Base-by-base conservation (phyloP, 1,284 basidiomycete genomes). In the Puccinia hordei region DNA sequence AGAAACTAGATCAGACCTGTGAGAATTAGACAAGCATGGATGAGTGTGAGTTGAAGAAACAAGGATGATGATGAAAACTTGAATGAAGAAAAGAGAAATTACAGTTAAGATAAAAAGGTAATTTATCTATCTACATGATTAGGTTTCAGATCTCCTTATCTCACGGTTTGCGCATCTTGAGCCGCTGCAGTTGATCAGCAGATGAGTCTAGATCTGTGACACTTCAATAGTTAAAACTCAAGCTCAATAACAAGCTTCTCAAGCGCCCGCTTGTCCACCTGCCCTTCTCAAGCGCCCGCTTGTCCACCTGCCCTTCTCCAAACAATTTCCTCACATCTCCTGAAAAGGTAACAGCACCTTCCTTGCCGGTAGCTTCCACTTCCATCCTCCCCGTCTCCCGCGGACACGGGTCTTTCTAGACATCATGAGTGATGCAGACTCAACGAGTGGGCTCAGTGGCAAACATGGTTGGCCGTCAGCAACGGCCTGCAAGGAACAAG, bases 391-490 rank as follows among this genome's bases (percentile, higher is more conserved):
- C 44, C 69, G 22, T 3, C 41, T 22, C 1, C 8, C 38, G 9
- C 9, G 66, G 19, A 0, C 69, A 0, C 44, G 69, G 15, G 49
- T 15, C 2, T 72, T 46, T 9, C 22, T 72, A 0, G 69, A 72
- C 49, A 51, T 72, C 44, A 72, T 72, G 41, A 72, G 69, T 30
- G 51, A 72, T 22, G 6, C 65, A 1, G 65, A 35, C 6, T 72
- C 66, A 24, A 6, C 17, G 13, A 46, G 22, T 27, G 0, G 12
- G 17, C 66, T n/a, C 24, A 44, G 66, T 49, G 5, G 19, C n/a
- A 17, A 46, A n/a, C 24, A 10, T 27, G 22, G 27, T 8, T 10
- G 27, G 30, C 22, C 41, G 44, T n/a, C 44, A 15, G 38, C 24
- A n/a, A 76, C 33, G 57, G 57, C 38, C 27, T n/a, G n/a, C n/a